Percentiles rank a stretch among this genome's conserved stretches.
Conservation (phyloP, 2,329 filamentous ascomycete genomes). For the Fusarium pseudocircinatum region DNA sequence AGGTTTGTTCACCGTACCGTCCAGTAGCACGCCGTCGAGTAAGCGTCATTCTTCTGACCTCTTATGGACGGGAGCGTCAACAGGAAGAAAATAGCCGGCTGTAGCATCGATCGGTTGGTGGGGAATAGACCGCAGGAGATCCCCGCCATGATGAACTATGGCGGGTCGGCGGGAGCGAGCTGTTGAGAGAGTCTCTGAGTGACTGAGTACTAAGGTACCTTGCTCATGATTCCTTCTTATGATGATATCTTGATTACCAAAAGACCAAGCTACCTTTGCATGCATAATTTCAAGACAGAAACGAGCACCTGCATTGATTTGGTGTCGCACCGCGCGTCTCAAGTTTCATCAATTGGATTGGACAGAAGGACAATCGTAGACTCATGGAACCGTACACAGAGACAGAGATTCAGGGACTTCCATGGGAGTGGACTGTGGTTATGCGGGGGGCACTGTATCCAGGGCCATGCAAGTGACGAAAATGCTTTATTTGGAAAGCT, state of each 20-base stretch:
- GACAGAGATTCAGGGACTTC: background rate
- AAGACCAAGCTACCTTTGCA: background rate
- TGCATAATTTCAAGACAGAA: background rate
- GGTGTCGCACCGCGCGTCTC: conserved; percentile 13
- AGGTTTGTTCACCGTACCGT: conserved; percentile 21
- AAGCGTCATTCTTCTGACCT: conserved; percentile 43
- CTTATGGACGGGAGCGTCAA: conserved; percentile 36
- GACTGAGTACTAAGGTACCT: background rate
- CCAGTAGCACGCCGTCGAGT: conserved; percentile 43
- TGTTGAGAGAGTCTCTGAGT: conserved; percentile 5
- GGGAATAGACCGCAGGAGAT: conserved; percentile 35
- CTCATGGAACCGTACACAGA: conserved; percentile 5
- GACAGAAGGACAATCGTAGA: background rate
- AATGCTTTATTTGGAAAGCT: conserved; percentile 7
- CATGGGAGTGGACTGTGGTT: conserved; percentile 32
- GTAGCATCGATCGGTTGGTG: conserved; percentile 39
- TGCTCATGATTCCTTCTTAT: background rate
- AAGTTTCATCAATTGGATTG: conserved; percentile 7
- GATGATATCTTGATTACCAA: background rate
- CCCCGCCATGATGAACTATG: conserved; percentile 35
- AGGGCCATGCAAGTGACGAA: conserved; percentile 21
- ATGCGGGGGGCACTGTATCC: conserved; percentile 44
- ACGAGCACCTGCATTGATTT: conserved; percentile 2
- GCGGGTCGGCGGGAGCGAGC: conserved; percentile 17
- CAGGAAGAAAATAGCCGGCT: conserved; percentile 19